Evolutionary conservation across 2,329 filamentous ascomycete species (phyloP).

Genomic region (Phyllosticta ampelicida): DNA sequence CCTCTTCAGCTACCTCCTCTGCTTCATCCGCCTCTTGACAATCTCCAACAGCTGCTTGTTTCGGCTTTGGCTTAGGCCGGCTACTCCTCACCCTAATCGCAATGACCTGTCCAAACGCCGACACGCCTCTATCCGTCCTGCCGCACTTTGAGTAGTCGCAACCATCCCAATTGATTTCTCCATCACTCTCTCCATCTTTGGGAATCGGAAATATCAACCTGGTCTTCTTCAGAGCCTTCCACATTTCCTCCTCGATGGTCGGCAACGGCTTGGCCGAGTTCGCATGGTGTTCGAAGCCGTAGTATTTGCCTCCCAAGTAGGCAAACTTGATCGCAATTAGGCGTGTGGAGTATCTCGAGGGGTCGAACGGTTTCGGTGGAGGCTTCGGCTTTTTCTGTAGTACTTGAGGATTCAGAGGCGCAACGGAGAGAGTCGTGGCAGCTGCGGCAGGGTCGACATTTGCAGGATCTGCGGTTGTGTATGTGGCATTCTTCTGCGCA

Average conservation of each 20-base stretch:
- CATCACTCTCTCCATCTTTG: constrained; percentile 12
- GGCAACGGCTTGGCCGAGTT: constrained; percentile 58
- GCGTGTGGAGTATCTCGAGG: constrained; percentile 69
- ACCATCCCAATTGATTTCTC: constrained; percentile 60
- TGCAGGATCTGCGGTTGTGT: constrained; percentile 10
- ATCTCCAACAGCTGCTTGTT: constrained; percentile 11
- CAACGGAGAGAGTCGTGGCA: background rate
- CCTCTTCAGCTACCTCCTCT: constrained; percentile 13
- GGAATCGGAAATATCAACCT: constrained; percentile 64
- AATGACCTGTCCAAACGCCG: constrained; percentile 93
- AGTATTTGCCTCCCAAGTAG: constrained; percentile 83
- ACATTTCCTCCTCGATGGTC: constrained; percentile 86
- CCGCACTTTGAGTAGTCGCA: constrained; percentile 94
- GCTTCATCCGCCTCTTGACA: background rate
- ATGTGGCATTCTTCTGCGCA: constrained; percentile 36
- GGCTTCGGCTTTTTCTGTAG: constrained; percentile 17
- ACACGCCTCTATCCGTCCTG: constrained; percentile 84
- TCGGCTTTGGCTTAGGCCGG: constrained; percentile 41
- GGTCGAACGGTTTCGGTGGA: constrained; percentile 53
- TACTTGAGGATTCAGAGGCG: constrained; percentile 8
- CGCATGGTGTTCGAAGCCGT: constrained; percentile 81
- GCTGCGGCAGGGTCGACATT: background rate
- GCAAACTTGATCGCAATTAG: constrained; percentile 87
- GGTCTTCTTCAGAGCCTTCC: constrained; percentile 77
- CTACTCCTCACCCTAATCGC: constrained; percentile 73